A percentile compares a stretch with the other conserved stretches of the same genome.
These are phyloP conservation scores for Purpureocillium lavendulum DNA, from an alignment of 2,329 filamentous ascomycete species.

Conservation along the genomic window DNA sequence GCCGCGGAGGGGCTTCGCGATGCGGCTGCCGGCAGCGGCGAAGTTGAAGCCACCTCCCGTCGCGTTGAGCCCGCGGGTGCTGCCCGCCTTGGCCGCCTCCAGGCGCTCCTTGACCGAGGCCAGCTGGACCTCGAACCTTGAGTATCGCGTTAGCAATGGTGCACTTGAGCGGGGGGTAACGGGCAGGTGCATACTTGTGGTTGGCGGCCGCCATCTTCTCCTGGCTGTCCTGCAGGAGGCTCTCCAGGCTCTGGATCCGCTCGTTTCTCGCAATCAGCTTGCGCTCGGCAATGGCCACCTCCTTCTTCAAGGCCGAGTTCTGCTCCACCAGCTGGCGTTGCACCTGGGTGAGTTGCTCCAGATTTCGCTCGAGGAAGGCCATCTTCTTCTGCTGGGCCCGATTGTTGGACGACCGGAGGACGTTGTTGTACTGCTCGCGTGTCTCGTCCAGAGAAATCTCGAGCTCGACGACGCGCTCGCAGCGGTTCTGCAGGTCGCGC, in stretches of 20 bases:
- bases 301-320: constrained; percentile 95
- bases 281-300: constrained; percentile 95
- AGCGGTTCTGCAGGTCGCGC: constrained; percentile 96
- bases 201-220: constrained; percentile 97
- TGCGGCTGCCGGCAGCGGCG: constrained; percentile 52
- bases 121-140: constrained; percentile 92
- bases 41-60: constrained; percentile 66
- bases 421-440: constrained; percentile 97
- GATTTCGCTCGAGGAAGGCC: constrained; percentile 96
- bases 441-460: constrained; percentile 97
- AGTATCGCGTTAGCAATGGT: background rate
- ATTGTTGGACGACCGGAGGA: constrained; percentile 93
- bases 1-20: constrained; percentile 61
- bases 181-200: constrained; percentile 65
- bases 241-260: constrained; percentile 89
- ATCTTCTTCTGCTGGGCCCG: constrained; percentile 99
- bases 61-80: constrained; percentile 72
- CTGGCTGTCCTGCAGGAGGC: constrained; percentile 88
- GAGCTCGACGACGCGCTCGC: constrained; percentile 94
- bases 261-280: constrained; percentile 96
- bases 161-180: too few species aligned
- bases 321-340: constrained; percentile 97
- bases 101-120: constrained; percentile 96
- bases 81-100: constrained; percentile 87
- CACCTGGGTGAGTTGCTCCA: constrained; percentile 95